Percentiles rank a stretch among this genome's conserved stretches.
These are phyloP conservation scores for Lophium mytilinum DNA, from an alignment of 495 filamentous ascomycete genomes.

Conservation along the genomic window DNA sequence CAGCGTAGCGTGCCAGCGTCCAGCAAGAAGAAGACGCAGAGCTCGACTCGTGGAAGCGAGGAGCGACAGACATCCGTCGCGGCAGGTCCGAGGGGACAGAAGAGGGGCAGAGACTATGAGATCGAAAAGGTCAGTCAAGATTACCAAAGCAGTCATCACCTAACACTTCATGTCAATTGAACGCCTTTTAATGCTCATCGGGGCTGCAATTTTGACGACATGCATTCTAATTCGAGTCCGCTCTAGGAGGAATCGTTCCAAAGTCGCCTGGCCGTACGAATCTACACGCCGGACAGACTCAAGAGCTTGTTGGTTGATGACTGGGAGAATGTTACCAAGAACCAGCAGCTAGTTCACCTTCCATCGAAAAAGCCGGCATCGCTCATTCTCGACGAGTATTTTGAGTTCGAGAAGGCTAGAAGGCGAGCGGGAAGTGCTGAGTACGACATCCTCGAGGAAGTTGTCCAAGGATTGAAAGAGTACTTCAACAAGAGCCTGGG, in stretches of 20 bases:
- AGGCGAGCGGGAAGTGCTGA: slow-evolving; percentile 59
- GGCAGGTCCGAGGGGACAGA: slow-evolving; percentile 51
- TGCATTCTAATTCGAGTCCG: too few species aligned
- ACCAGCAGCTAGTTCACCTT: slow-evolving; percentile 73
- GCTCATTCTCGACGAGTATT: slow-evolving; percentile 71
- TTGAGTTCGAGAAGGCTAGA: slow-evolving; percentile 57
- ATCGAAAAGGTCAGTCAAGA: slow-evolving; percentile 64
- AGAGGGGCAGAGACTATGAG: slow-evolving; percentile 70
- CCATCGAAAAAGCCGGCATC: slow-evolving; percentile 68
- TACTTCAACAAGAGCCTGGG: slow-evolving; percentile 88
- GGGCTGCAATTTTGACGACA: too few species aligned
- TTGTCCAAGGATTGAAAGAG: slow-evolving; percentile 70
- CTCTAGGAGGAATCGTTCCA: slow-evolving; percentile 78
- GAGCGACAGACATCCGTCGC: slow-evolving; percentile 62
- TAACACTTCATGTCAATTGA: too few species aligned
- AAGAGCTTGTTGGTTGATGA: slow-evolving; percentile 92
- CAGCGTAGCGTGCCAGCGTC: slow-evolving; percentile 26
- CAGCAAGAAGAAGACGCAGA: slow-evolving; percentile 50
- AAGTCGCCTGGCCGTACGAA: slow-evolving; percentile 66
- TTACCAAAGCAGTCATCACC: too few species aligned
- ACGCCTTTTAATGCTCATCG: too few species aligned
- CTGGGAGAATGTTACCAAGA: slow-evolving; percentile 98
- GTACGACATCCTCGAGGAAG: slow-evolving; percentile 78
- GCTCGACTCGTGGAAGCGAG: slow-evolving; percentile 78
- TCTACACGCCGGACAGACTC: slow-evolving; percentile 73